These are phyloP conservation scores for Conticribra guillardii DNA, from an alignment of 108 stramenopile genomes.

Conservation along the genomic window DNA sequence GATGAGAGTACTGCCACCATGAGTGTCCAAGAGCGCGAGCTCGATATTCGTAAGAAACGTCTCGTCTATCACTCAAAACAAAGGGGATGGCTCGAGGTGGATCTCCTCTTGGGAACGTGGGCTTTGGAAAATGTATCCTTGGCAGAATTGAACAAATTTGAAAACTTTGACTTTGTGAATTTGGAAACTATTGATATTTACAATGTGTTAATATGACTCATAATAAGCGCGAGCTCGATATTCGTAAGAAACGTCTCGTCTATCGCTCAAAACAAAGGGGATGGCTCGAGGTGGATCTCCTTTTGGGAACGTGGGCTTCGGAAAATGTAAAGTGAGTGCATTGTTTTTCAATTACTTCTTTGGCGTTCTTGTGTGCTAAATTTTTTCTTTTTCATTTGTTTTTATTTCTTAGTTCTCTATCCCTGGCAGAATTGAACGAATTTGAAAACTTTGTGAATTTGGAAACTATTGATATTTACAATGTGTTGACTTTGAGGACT, in stretches of 20 bases:
- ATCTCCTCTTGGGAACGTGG: conserved; percentile 98
- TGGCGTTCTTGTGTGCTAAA: no score
- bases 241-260: conserved; percentile 90
- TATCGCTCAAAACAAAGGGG: conserved; percentile 99
- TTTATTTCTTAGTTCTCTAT: no score
- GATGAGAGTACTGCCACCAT: not conserved
- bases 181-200: conserved; percentile 99
- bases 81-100: conserved; percentile 98
- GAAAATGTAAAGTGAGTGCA: no score
- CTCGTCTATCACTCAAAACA: conserved; percentile 98
- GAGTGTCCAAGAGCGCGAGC: conserved; percentile 50
- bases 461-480: conserved; percentile 99
- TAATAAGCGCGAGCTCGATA: no score
- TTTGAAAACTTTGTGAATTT: conserved; percentile 96
- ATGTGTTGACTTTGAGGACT: conserved; percentile 88
- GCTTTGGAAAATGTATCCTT: conserved; percentile 89
- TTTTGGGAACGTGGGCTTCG: conserved; percentile 98
- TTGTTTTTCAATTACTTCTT: no score
- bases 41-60: conserved; percentile 84
- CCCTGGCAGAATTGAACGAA: conserved; percentile 81
- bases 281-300: conserved; percentile 97
- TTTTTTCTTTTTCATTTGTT: no score
- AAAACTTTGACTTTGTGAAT: conserved; percentile 96
- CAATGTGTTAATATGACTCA: conserved; percentile 96
- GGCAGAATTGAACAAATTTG: conserved; percentile 92